A percentile compares a stretch with the other conserved stretches of the same genome.
Conservation (phyloP, 768 basidiomycete genomes). For the Boletus speciosus region DNA sequence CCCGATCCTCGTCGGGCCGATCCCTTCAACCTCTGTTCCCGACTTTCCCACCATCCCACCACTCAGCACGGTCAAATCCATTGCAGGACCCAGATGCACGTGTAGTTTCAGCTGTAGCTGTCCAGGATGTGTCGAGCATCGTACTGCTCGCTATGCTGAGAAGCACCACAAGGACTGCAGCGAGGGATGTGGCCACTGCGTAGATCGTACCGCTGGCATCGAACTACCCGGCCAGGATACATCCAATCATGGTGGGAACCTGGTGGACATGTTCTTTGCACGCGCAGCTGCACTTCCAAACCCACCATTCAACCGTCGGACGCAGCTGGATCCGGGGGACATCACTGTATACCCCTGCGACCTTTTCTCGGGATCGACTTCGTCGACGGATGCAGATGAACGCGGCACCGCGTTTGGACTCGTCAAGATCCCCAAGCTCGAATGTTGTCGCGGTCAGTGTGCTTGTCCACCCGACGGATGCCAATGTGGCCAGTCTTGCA, state of each 20-base stretch:
- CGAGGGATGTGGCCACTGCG: conserved; percentile 58
- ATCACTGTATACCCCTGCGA: conserved; percentile 42
- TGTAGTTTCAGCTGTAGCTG: conserved; percentile 69
- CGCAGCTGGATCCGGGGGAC: conserved; percentile 49
- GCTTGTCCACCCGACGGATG: conserved; percentile 54
- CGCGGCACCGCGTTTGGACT: conserved; percentile 44
- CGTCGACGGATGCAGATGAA: conserved; percentile 35
- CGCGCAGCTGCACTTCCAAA: conserved; percentile 67
- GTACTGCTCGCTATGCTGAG: conserved; percentile 47
- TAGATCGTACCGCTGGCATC: conserved; percentile 49
- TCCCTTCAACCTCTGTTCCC: conserved; percentile 30
- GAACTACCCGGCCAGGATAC: conserved; percentile 37
- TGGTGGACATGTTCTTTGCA: conserved; percentile 64
- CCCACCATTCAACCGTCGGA: conserved; percentile 44
- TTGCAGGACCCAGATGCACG: conserved; percentile 68
- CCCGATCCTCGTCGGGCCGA: conserved; percentile 39
- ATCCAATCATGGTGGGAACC: conserved; percentile 23
- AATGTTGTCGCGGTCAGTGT: conserved; percentile 64
- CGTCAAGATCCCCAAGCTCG: conserved; percentile 59
- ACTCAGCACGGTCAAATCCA: conserved; percentile 52
- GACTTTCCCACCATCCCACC: conserved; percentile 59
- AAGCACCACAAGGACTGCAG: conserved; percentile 36
- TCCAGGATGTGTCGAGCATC: conserved; percentile 71
- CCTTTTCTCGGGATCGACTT: conserved; percentile 34
- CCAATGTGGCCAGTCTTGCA: conserved; percentile 54